phyloP scores from a whole-genome alignment of 192 early-diverging fungal genomes.

The Entomortierella lignicola region DNA sequence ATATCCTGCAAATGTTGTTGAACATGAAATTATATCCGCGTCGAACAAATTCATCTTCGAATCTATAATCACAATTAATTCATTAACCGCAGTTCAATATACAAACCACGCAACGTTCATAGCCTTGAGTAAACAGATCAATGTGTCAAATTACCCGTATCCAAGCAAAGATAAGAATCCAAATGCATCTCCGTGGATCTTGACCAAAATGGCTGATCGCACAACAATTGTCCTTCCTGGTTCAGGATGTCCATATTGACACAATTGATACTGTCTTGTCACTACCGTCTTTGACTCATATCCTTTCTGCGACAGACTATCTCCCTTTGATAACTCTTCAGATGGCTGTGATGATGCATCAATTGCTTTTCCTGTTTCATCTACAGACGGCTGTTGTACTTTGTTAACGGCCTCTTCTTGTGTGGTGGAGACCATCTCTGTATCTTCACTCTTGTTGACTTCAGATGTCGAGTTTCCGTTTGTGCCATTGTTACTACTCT shows the following conservation, averaged over 20 bases:
- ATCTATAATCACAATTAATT: conserved; percentile 13
- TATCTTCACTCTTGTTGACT: background rate
- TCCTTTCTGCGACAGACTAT: no score
- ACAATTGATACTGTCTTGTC: conserved; percentile 37
- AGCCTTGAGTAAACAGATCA: background rate
- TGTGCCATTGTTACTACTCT: background rate
- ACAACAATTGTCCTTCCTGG: conserved; percentile 45
- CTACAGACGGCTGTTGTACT: background rate
- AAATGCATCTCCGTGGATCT: conserved; percentile 51
- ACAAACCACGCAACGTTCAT: no score
- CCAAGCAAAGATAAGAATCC: conserved; percentile 38
- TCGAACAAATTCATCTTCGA: conserved; percentile 49
- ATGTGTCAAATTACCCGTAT: conserved; percentile 23
- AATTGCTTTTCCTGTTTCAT: background rate
- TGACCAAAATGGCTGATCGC: conserved; percentile 46
- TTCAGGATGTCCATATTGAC: conserved; percentile 51
- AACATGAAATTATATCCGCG: conserved; percentile 52
- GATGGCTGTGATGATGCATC: background rate
- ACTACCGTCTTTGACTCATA: conserved; percentile 16
- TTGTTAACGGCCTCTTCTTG: conserved; percentile 8
- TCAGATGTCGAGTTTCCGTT: background rate
- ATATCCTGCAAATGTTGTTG: conserved; percentile 54
- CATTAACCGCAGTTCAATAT: no score
- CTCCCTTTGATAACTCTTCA: no score
- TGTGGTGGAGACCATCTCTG: conserved; percentile 11